These are phyloP conservation scores for Penicillium mononematosum DNA, from an alignment of 495 filamentous ascomycete species.

Conservation along the genomic window DNA sequence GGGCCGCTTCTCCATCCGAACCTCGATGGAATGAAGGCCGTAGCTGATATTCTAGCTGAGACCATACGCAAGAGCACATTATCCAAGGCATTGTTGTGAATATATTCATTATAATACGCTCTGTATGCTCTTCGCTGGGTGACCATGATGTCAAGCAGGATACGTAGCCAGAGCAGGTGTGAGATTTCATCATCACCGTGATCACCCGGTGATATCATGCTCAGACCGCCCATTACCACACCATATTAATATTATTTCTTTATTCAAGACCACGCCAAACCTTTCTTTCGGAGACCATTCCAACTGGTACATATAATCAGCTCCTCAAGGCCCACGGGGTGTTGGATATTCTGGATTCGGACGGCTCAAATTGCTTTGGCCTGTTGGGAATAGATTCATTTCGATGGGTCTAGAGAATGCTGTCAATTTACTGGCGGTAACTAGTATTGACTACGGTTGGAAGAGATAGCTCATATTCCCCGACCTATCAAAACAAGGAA, in stretches of 20 bases:
- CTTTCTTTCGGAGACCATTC: no score
- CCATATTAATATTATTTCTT: no score
- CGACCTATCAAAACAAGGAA: constrained; percentile 17
- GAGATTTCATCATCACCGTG: neutral
- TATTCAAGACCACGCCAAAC: no score
- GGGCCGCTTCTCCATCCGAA: constrained; percentile 36
- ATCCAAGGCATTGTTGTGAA: constrained; percentile 1
- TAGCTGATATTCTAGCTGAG: constrained; percentile 27
- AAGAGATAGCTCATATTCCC: no score
- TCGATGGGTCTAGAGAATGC: no score
- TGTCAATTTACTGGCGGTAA: no score
- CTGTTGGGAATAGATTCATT: no score
- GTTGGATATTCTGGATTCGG: no score
- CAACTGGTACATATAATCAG: no score
- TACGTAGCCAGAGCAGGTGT: neutral
- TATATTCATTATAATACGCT: neutral
- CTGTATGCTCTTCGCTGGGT: neutral
- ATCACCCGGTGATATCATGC: neutral
- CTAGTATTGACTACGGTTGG: no score
- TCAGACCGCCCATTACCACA: constrained; percentile 1
- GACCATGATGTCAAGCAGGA: neutral
- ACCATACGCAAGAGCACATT: constrained; percentile 1
- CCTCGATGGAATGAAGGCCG: constrained; percentile 34
- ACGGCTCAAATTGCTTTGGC: no score
- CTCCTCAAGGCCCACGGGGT: no score